Base-by-base conservation (phyloP, 345 rosid genomes). In the Eucalyptus marginata region DNA sequence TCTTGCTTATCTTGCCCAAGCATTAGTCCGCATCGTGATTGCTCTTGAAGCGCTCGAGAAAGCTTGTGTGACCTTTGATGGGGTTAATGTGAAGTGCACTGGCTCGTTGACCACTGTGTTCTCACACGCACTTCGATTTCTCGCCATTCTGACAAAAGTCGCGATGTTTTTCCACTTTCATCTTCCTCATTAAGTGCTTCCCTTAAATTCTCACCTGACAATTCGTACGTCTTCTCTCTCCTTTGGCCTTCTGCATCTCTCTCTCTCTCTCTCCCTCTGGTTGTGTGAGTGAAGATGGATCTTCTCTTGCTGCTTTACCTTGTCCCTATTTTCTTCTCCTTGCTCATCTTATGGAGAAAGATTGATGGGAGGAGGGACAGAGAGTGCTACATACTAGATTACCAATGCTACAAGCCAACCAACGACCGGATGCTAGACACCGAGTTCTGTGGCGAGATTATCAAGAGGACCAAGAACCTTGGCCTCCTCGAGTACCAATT, bases 401-500 rank as follows among this genome's bases (percentile, higher is more conserved):
- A 92, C 51, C 92, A 93, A 66, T 92, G 93, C 88, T 89, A 89
- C 89, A 94, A 93, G 83, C 94, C 95, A 27, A 54, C 90, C 25
- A 92, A 90, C 52, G 95, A 94, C 62, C 87, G 93, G 89, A 91
- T 68, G 91, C 92, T 93, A 3, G 71, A 86, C 93, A 93, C 93
- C 7, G 85, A 84, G 76, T 93, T 90, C 88, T 86, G 85, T 22
- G 95, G 94, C 15, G 90, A 91, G 13, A 59, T 94, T 43, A 93
- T 94, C 46, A 87, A 43, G 90, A 89, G 93, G 90, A 93, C 89
- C 91, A 88, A 49, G 52, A 89, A 91, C 88, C 93, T 94, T 25
- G 94, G 95, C 31, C 91, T 93, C 29, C 81, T 64, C 52, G 95
- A 94, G 91, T 94, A 90, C 91, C 88, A 94, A 90, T 94, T 94